Evolutionary conservation across 495 filamentous ascomycete species (phyloP).

Genomic region (Jackrogersella minutella): DNA sequence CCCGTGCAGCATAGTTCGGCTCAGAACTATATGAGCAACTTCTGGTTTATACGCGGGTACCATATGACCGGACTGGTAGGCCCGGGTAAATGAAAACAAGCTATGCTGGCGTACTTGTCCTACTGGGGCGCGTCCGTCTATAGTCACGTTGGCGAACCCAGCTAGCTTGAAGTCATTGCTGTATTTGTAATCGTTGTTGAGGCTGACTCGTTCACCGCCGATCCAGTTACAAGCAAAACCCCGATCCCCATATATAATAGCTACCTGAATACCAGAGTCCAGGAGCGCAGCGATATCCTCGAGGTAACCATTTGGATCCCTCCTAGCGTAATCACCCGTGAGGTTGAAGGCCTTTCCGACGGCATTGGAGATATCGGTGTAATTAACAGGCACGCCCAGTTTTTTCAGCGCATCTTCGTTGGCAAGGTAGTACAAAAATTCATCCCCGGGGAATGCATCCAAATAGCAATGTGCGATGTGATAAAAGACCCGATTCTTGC

Average conservation of each 20-base stretch:
- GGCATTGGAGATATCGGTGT: constrained; percentile 58
- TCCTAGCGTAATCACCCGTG: constrained; percentile 60
- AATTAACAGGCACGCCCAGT: constrained; percentile 73
- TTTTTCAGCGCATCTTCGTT: constrained; percentile 64
- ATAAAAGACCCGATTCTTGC: constrained; percentile 55
- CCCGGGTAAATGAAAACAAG: constrained; percentile 66
- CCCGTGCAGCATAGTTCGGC: constrained; percentile 59
- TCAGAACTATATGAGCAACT: constrained; percentile 50
- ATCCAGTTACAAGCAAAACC: constrained; percentile 72
- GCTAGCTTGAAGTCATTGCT: constrained; percentile 55
- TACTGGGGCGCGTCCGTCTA: constrained; percentile 55
- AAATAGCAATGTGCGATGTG: constrained; percentile 62
- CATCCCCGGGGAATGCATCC: constrained; percentile 69
- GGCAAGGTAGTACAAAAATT: constrained; percentile 67
- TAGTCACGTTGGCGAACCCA: constrained; percentile 59
- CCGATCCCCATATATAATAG: constrained; percentile 67
- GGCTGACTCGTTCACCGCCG: constrained; percentile 64
- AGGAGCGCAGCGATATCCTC: constrained; percentile 59
- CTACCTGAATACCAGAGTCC: constrained; percentile 66
- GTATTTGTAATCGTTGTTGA: constrained; percentile 43
- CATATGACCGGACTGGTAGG: constrained; percentile 69
- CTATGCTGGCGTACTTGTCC: constrained; percentile 66
- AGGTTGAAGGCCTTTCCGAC: constrained; percentile 61
- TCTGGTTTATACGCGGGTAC: constrained; percentile 59
- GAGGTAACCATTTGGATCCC: constrained; percentile 53